Evolutionary conservation across 1,284 basidiomycete species (phyloP), one percentile per base, ranked within the genome.

Genomic region (Stereum hirsutum): DNA sequence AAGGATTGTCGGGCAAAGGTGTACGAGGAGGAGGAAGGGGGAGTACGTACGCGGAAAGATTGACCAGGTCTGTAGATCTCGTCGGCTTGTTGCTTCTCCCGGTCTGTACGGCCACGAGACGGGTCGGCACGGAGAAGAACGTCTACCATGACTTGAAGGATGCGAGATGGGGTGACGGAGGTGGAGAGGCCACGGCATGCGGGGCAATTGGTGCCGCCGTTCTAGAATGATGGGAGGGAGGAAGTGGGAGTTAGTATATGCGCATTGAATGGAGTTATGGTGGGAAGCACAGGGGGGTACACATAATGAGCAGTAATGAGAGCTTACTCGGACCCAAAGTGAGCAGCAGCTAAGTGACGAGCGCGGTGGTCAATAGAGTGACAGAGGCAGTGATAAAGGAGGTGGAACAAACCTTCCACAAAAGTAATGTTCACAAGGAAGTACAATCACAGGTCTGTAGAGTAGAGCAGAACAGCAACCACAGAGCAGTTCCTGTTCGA

Each of bases 341-440:
- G 74, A 65, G 55, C 79, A 79, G 56, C 85, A 89, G 55, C 85
- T 89, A 50, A 14, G 46, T 30, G n/a, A n/a, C n/a, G n/a, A n/a
- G n/a, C n/a, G n/a, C n/a, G n/a, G n/a, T n/a, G n/a, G 31, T 28
- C 26, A 42, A 41, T 33, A 45, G 35, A 26, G 32, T 8, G 20
- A 15, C 30, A 23, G 8, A 39, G 45, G n/a, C 27, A 37, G 38
- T 39, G n/a, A 20, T 36, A 12, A 45, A 43, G 26, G 28, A 12
- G 34, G 42, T 49, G 38, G 34, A 35, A 48, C 63, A 51, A 60
- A 87, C 86, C 83, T 88, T 62, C 82, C 87, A 55, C 84, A 89
- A 57, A 86, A 89, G 69, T 83, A 87, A 66, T 87, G 86, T 52
- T 89, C 82, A 56, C 85, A 89, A 15, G 86, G 86, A 23, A 71